Conservation (phyloP, 2,329 filamentous ascomycete genomes). For the Fusarium graminum region DNA sequence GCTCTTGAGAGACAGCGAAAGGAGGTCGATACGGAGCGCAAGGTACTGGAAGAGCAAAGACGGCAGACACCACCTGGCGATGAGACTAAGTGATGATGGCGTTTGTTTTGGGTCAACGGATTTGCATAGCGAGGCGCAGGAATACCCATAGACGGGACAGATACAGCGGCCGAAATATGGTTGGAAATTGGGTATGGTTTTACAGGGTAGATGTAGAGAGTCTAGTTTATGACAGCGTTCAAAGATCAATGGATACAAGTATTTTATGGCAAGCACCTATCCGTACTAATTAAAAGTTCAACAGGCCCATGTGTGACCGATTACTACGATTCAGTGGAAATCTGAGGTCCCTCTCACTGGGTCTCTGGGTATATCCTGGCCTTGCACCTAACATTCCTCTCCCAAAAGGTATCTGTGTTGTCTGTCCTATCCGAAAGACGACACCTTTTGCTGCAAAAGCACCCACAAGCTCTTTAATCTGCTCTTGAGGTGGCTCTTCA, state of each 20-base stretch:
- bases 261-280: too few species aligned
- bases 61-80: slow-evolving; percentile 41
- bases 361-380: slow-evolving; percentile 41
- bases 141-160: slow-evolving; percentile 25
- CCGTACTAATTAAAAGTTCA: slow-evolving; percentile 16
- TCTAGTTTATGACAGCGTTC: too few species aligned
- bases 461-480: slow-evolving; percentile 40
- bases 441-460: slow-evolving; percentile 40
- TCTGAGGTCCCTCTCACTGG: slow-evolving; percentile 32
- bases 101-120: background rate
- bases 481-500: slow-evolving; percentile 33
- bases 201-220: too few species aligned
- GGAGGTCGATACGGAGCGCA: slow-evolving; percentile 52
- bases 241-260: too few species aligned
- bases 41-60: slow-evolving; percentile 50
- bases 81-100: slow-evolving; percentile 41
- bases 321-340: slow-evolving; percentile 40
- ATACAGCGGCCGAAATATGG: too few species aligned
- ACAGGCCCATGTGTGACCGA: slow-evolving; percentile 30
- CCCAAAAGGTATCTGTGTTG: slow-evolving; percentile 46
- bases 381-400: slow-evolving; percentile 48
- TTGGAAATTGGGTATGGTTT: too few species aligned
- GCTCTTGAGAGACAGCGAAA: slow-evolving; percentile 54
- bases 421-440: slow-evolving; percentile 41
- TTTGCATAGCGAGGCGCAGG: slow-evolving; percentile 17